These are phyloP conservation scores for Phytophthora sojae DNA, from an alignment of 352 stramenopile genomes.

Conservation along the genomic window DNA sequence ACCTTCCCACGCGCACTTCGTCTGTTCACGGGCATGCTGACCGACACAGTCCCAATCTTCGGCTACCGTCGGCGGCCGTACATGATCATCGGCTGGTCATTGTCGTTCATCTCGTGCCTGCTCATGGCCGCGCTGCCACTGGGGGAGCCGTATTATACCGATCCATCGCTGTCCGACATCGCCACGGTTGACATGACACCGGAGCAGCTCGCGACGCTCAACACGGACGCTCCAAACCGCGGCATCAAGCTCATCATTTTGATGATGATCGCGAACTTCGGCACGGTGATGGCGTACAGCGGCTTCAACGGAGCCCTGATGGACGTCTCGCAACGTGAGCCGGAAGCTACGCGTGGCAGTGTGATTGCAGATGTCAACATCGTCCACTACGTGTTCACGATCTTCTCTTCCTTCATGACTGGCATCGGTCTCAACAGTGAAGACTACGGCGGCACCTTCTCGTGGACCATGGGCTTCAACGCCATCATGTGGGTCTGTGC, in stretches of 20 bases:
- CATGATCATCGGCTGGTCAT: constrained; percentile 72
- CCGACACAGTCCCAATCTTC: constrained; percentile 77
- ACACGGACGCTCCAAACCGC: constrained; percentile 44
- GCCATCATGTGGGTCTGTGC: constrained; percentile 57
- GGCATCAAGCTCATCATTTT: constrained; percentile 63
- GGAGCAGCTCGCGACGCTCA: constrained; percentile 44
- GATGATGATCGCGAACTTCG: constrained; percentile 78
- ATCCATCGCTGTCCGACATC: constrained; percentile 34
- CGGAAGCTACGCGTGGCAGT: constrained; percentile 41
- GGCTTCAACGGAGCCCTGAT: constrained; percentile 71
- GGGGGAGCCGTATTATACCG: constrained; percentile 53
- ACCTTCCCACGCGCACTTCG: constrained; percentile 54
- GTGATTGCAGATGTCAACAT: constrained; percentile 46
- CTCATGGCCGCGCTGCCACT: constrained; percentile 54
- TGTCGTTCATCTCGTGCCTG: constrained; percentile 47
- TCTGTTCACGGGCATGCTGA: constrained; percentile 70
- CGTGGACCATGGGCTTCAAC: constrained; percentile 63
- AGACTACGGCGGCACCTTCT: constrained; percentile 55
- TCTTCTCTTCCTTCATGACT: constrained; percentile 51
- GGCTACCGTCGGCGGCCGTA: constrained; percentile 85
- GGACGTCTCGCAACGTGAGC: constrained; percentile 58
- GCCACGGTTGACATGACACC: constrained; percentile 38
- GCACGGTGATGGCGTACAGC: constrained; percentile 79
- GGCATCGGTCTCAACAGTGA: constrained; percentile 51
- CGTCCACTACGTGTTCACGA: constrained; percentile 44